Percentiles rank a stretch among this genome's conserved stretches.
Evolutionary conservation across 2,329 filamentous ascomycete species (phyloP).

Genomic region (Fusarium robinianum): DNA sequence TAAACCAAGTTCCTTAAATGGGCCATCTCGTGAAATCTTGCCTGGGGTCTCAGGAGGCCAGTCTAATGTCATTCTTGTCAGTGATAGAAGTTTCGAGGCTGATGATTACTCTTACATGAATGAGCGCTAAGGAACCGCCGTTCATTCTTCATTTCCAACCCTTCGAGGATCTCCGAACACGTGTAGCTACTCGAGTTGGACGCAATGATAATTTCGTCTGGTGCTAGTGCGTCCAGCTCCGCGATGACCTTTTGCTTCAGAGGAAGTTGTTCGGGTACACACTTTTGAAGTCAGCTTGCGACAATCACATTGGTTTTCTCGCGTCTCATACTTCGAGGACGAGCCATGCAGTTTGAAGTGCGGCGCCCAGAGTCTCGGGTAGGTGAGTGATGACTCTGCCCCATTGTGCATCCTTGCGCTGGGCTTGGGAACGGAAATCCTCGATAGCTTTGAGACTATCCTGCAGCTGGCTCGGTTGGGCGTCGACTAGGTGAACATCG

Average conservation of each 20-base stretch:
- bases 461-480: conserved; percentile 32
- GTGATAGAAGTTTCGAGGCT: not conserved
- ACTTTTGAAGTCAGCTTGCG: conserved; percentile 37
- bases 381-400: conserved; percentile 32
- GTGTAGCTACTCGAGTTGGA: conserved; percentile 54
- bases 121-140: conserved; percentile 49
- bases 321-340: conserved; percentile 33
- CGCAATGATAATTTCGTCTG: conserved; percentile 46
- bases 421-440: conserved; percentile 21
- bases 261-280: conserved; percentile 48
- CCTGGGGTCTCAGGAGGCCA: conserved; percentile 42
- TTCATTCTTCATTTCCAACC: conserved; percentile 40
- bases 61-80: conserved; percentile 19
- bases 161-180: conserved; percentile 48
- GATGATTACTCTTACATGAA: conserved; percentile 42
- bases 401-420: conserved; percentile 7
- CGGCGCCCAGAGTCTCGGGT: conserved; percentile 19
- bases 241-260: conserved; percentile 47
- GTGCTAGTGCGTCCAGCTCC: conserved; percentile 45
- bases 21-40: not conserved
- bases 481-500: conserved; percentile 38
- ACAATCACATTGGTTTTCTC: rapidly evolving
- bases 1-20: not conserved
- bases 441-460: conserved; percentile 36
- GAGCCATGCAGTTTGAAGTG: conserved; percentile 33